These are phyloP conservation scores for Fragilaria radians DNA, from an alignment of 108 stramenopile species.

Conservation along the genomic window DNA sequence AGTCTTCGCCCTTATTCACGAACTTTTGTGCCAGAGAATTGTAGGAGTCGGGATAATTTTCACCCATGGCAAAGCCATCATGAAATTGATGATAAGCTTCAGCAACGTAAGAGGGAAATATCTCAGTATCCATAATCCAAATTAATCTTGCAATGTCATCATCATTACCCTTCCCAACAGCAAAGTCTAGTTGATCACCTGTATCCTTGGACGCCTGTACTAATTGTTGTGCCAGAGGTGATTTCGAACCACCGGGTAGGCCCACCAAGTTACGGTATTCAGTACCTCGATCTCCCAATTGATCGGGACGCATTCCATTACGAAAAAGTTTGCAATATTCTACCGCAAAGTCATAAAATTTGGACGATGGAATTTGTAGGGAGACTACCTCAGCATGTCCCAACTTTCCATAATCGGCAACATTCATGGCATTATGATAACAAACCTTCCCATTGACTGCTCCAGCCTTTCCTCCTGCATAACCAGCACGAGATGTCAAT, in stretches of 20 bases:
- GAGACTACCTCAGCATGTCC: constrained; percentile 89
- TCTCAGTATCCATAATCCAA: constrained; percentile 62
- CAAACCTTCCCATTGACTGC: constrained; percentile 60
- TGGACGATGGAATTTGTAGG: constrained; percentile 52
- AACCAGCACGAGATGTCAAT: constrained; percentile 75
- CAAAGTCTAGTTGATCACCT: constrained; percentile 43
- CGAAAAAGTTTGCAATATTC: constrained; percentile 78
- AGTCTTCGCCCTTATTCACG: background rate
- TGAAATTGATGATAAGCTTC: constrained; percentile 32
- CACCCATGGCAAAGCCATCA: constrained; percentile 7
- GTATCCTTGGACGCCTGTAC: constrained; percentile 43
- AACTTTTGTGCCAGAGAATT: constrained; percentile 2
- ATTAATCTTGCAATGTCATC: constrained; percentile 62
- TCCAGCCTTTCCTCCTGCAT: constrained; percentile 70
- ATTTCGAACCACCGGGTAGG: constrained; percentile 53
- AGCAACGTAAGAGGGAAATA: constrained; percentile 69
- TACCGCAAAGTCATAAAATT: constrained; percentile 65
- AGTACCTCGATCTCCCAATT: constrained; percentile 51
- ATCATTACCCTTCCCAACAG: constrained; percentile 68
- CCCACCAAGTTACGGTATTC: constrained; percentile 78
- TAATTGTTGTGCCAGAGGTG: constrained; percentile 36
- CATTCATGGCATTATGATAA: constrained; percentile 75
- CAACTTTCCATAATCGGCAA: constrained; percentile 82
- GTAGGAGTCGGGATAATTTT: constrained; percentile 9
- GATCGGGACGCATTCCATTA: constrained; percentile 3